phyloP scores from a whole-genome alignment of 1,284 basidiomycete species.

The Somion occarium region DNA sequence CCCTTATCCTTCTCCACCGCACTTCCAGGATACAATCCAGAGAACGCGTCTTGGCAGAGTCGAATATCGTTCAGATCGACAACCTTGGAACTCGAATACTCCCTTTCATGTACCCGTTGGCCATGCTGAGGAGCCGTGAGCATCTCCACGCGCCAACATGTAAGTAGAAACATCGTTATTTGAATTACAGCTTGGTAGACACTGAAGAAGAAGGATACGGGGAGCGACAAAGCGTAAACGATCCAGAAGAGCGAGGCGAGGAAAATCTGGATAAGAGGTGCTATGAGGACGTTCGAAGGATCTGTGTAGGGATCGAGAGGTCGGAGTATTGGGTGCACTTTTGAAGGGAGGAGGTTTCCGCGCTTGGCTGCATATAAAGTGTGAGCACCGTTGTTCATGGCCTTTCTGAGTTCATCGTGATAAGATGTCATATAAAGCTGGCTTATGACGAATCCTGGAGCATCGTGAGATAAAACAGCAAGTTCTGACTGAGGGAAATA shows the following conservation, averaged over 20 bases:
- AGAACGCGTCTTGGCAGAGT: constrained; percentile 27
- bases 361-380: constrained; percentile 16
- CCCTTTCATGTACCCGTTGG: constrained; percentile 16
- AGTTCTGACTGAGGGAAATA: not conserved
- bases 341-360: constrained; percentile 20
- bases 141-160: constrained; percentile 26
- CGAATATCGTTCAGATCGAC: constrained; percentile 25
- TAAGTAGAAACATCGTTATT: constrained; percentile 18
- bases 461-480: not conserved
- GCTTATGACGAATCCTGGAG: constrained; percentile 24
- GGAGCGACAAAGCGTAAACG: constrained; percentile 8
- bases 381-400: constrained; percentile 16
- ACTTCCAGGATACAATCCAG: constrained; percentile 19
- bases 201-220: constrained; percentile 21
- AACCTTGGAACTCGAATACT: constrained; percentile 24
- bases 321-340: constrained; percentile 17
- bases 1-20: constrained; percentile 18
- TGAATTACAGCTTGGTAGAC: constrained; percentile 21
- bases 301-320: constrained; percentile 18
- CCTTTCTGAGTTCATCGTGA: constrained; percentile 19
- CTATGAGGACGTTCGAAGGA: constrained; percentile 8
- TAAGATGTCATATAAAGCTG: constrained; percentile 28
- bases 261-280: constrained; percentile 17
- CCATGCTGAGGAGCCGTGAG: constrained; percentile 19
- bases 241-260: constrained; percentile 23